Evolutionary conservation across 2,329 filamentous ascomycete genomes (phyloP).

Genomic region (Epichloe typhina): DNA sequence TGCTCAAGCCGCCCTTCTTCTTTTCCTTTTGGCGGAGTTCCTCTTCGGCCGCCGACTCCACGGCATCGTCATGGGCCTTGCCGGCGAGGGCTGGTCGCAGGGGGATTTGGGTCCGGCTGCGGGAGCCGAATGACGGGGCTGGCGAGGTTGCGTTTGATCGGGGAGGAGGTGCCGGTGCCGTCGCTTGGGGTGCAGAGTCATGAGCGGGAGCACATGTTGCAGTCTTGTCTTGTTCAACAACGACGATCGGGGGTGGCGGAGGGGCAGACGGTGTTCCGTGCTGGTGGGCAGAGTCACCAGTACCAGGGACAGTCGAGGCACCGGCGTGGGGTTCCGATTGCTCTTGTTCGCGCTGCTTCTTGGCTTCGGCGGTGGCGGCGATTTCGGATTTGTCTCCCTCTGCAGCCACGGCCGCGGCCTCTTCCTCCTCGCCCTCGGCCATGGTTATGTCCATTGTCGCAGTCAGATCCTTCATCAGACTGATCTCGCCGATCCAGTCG

Average conservation of each 20-base stretch:
- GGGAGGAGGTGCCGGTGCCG: slow-evolving; percentile 14
- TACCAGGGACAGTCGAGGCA: slow-evolving; percentile 9
- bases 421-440: slow-evolving; percentile 53
- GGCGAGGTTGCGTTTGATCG: slow-evolving; percentile 25
- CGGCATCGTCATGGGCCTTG: slow-evolving; percentile 56
- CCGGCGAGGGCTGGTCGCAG: slow-evolving; percentile 82
- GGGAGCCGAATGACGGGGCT: slow-evolving; percentile 28
- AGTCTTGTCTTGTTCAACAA: slow-evolving; percentile 27
- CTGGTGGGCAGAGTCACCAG: slow-evolving; percentile 15
- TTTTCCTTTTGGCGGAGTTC: slow-evolving; percentile 45
- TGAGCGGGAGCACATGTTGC: slow-evolving; percentile 9
- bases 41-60: slow-evolving; percentile 52
- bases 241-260: slow-evolving; percentile 23
- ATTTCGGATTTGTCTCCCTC: slow-evolving; percentile 36
- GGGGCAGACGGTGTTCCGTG: background rate
- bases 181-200: slow-evolving; percentile 7
- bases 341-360: slow-evolving; percentile 39
- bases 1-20: slow-evolving; percentile 75
- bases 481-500: slow-evolving; percentile 96
- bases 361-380: slow-evolving; percentile 43
- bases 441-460: slow-evolving; percentile 97
- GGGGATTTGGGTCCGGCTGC: slow-evolving; percentile 40
- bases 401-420: slow-evolving; percentile 15
- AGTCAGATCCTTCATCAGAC: slow-evolving; percentile 94
- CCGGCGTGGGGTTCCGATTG: slow-evolving; percentile 6